Percentiles rank a stretch among this genome's conserved stretches.
These are phyloP conservation scores for Cymbomonas tetramitiformis DNA, from an alignment of 139 green algal species.

Conservation along the genomic window DNA sequence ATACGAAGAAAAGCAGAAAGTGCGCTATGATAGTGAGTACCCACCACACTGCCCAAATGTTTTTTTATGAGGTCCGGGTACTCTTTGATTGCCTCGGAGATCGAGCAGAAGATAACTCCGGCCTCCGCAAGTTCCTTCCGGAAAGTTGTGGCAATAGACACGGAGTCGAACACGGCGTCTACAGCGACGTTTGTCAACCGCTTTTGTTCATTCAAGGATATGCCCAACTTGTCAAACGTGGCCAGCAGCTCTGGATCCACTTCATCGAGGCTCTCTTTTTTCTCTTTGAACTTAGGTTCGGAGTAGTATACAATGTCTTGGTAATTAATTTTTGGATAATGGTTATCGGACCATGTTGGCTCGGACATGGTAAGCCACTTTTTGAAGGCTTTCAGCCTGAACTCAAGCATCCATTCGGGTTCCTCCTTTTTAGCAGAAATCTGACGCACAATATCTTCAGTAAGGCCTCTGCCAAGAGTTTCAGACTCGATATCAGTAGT, in stretches of 20 bases:
- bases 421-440: constrained; percentile 96
- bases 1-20: too few species aligned
- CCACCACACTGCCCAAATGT: constrained; percentile 40
- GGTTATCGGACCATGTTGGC: constrained; percentile 78
- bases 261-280: constrained; percentile 51
- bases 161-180: constrained; percentile 93
- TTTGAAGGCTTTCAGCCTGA: constrained; percentile 74
- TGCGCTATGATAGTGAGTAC: too few species aligned
- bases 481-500: constrained; percentile 83
- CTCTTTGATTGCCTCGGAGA: constrained; percentile 84
- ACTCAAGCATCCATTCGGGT: constrained; percentile 98
- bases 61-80: constrained; percentile 89
- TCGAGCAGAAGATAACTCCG: constrained; percentile 93
- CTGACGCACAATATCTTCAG: constrained; percentile 83
- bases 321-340: constrained; percentile 63
- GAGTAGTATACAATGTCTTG: constrained; percentile 87
- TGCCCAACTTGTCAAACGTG: constrained; percentile 95
- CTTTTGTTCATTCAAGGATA: constrained; percentile 95
- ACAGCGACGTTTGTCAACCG: constrained; percentile 89
- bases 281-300: constrained; percentile 78
- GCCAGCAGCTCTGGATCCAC: constrained; percentile 90
- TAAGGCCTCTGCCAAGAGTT: constrained; percentile 65
- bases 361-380: constrained; percentile 95
- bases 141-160: constrained; percentile 98
- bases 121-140: constrained; percentile 76